These are phyloP conservation scores for Corchorus capsularis DNA, from an alignment of 345 rosid genomes.

Conservation along the genomic window DNA sequence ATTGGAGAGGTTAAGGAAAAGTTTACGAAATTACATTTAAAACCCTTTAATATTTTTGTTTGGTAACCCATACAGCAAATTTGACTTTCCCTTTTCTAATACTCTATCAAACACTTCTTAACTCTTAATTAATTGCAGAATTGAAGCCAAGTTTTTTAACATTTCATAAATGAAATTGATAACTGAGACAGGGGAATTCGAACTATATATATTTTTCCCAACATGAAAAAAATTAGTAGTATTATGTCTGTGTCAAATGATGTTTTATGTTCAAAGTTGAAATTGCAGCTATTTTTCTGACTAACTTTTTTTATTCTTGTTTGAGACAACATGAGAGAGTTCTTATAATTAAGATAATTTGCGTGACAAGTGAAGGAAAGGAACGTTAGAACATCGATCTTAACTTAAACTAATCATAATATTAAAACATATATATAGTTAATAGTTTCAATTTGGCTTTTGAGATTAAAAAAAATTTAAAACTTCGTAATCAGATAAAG, in stretches of 20 bases:
- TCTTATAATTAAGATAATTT: too few species aligned
- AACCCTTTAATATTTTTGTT: background rate
- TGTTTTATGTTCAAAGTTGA: background rate
- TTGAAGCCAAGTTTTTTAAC: background rate
- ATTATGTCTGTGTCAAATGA: background rate
- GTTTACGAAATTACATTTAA: background rate
- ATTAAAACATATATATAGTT: background rate
- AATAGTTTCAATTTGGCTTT: background rate
- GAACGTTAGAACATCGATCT: too few species aligned
- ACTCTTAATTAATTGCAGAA: background rate
- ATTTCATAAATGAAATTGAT: background rate
- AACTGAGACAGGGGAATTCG: too few species aligned
- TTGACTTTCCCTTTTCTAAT: background rate
- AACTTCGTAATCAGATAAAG: background rate
- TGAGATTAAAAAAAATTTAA: background rate
- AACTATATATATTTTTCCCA: background rate
- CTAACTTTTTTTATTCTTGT: background rate
- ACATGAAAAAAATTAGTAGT: background rate
- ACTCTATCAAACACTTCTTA: background rate
- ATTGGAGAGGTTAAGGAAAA: background rate
- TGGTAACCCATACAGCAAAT: background rate
- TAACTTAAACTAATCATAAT: too few species aligned
- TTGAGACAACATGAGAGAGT: too few species aligned
- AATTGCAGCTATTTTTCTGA: background rate
- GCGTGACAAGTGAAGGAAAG: too few species aligned